Evolutionary conservation across 2,329 filamentous ascomycete species (phyloP).

Genomic region (Fusarium burgessii): DNA sequence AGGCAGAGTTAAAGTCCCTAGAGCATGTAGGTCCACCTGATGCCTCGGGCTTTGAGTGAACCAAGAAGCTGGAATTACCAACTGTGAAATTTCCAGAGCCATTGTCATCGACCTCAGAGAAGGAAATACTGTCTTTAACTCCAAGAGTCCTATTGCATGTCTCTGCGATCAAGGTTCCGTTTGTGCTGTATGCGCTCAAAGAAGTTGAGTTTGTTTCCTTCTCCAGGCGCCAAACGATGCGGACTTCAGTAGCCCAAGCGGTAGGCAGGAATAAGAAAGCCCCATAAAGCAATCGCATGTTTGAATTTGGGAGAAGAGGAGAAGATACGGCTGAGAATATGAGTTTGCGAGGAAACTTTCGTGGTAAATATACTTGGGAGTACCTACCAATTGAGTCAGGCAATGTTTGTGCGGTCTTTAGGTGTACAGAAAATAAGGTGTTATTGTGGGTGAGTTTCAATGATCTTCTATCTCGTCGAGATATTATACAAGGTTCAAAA

Average conservation of each 20-base stretch:
- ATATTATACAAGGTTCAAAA: not conserved
- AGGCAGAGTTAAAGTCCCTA: too few relatives aligned
- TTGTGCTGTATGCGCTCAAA: too few relatives aligned
- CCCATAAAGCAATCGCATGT: not conserved
- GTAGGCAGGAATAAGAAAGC: not conserved
- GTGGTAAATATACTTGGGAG: not conserved
- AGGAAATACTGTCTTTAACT: not conserved
- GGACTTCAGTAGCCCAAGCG: not conserved
- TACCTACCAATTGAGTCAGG: too few relatives aligned
- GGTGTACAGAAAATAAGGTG: fast-evolving
- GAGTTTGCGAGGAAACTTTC: not conserved
- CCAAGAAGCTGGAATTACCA: not conserved
- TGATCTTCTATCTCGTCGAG: not conserved
- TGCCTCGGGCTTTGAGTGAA: not conserved
- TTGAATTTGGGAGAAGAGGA: not conserved
- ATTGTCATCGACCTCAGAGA: not conserved
- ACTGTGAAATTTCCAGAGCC: not conserved
- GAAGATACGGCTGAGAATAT: not conserved
- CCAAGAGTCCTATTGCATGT: not conserved
- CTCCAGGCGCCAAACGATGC: too few relatives aligned
- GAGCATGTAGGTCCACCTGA: not conserved
- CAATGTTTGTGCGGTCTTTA: fast-evolving
- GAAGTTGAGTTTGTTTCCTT: too few relatives aligned
- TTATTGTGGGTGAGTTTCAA: fast-evolving
- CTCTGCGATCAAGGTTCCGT: not conserved